These are phyloP conservation scores for Lavandula angustifolia DNA, from an alignment of 257 asterid species.

Conservation along the genomic window DNA sequence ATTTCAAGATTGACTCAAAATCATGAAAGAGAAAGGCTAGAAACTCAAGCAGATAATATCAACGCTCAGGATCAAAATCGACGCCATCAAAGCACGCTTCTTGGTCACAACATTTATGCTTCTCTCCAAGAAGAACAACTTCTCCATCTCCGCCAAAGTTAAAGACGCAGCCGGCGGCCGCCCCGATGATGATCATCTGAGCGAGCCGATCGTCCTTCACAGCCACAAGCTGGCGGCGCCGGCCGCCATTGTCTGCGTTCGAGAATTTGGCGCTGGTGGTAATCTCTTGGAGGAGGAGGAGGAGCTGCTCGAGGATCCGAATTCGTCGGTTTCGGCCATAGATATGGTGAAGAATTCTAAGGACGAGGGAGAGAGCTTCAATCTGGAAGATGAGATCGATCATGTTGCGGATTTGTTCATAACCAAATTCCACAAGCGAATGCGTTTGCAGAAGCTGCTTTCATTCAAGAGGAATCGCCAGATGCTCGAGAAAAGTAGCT, in stretches of 20 bases:
- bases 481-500: conserved; percentile 40
- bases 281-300: conserved; percentile 55
- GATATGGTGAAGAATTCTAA: conserved; percentile 65
- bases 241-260: not conserved
- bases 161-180: too few relatives aligned
- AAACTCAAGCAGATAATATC: conserved; percentile 45
- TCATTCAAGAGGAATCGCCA: conserved; percentile 77
- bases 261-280: conserved; percentile 23
- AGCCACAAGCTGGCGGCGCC: not conserved
- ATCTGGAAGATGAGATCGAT: conserved; percentile 69
- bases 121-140: conserved; percentile 44
- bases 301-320: conserved; percentile 46
- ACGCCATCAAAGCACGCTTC: conserved; percentile 49
- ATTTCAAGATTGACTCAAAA: not conserved
- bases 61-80: conserved; percentile 48
- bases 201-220: conserved; percentile 41
- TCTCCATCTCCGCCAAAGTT: conserved; percentile 49
- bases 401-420: conserved; percentile 80
- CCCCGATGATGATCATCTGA: not conserved
- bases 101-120: conserved; percentile 45
- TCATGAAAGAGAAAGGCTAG: conserved; percentile 34
- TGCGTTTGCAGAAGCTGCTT: conserved; percentile 73
- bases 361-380: conserved; percentile 55
- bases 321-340: conserved; percentile 50
- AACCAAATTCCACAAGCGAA: conserved; percentile 56